Conservation (phyloP, 2,329 filamentous ascomycete species). For the Stemphylium vesicarium region DNA sequence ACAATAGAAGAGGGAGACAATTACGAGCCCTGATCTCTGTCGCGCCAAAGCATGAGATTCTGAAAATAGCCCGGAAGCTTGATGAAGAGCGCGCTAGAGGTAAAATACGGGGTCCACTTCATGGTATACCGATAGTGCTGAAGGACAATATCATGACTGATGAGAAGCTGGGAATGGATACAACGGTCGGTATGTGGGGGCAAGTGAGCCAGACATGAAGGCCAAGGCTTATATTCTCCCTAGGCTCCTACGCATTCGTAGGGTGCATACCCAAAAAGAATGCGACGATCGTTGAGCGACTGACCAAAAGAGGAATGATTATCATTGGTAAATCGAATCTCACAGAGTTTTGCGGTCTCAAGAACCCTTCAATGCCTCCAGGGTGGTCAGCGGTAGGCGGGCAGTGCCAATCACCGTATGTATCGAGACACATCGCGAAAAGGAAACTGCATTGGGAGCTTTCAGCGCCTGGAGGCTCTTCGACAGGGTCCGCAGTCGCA, state of each 20-base stretch:
- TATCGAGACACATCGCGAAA: constrained; percentile 47
- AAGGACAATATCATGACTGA: constrained; percentile 54
- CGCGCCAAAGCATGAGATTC: constrained; percentile 45
- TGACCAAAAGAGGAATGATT: constrained; percentile 50
- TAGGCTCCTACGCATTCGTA: constrained; percentile 48
- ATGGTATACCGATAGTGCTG: constrained; percentile 52
- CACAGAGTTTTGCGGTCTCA: constrained; percentile 48
- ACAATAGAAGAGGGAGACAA: constrained; percentile 45
- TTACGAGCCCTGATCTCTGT: constrained; percentile 48
- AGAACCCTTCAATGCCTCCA: constrained; percentile 46
- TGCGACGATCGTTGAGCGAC: constrained; percentile 47
- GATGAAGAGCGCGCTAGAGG: constrained; percentile 50
- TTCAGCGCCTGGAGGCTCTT: constrained; percentile 46
- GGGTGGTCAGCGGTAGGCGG: constrained; percentile 52
- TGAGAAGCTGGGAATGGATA: constrained; percentile 48
- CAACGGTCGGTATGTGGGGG: constrained; percentile 46
- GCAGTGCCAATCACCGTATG: constrained; percentile 49
- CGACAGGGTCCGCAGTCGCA: constrained; percentile 48
- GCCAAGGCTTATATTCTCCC: constrained; percentile 1
- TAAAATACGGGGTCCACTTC: constrained; percentile 47
- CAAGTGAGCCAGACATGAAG: background rate
- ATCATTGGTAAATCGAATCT: constrained; percentile 53
- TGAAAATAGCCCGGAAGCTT: constrained; percentile 47
- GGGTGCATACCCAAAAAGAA: constrained; percentile 47
- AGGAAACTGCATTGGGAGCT: constrained; percentile 46